Evolutionary conservation across 2,329 filamentous ascomycete genomes (phyloP).

Genomic region (Cladosporium halotolerans): DNA sequence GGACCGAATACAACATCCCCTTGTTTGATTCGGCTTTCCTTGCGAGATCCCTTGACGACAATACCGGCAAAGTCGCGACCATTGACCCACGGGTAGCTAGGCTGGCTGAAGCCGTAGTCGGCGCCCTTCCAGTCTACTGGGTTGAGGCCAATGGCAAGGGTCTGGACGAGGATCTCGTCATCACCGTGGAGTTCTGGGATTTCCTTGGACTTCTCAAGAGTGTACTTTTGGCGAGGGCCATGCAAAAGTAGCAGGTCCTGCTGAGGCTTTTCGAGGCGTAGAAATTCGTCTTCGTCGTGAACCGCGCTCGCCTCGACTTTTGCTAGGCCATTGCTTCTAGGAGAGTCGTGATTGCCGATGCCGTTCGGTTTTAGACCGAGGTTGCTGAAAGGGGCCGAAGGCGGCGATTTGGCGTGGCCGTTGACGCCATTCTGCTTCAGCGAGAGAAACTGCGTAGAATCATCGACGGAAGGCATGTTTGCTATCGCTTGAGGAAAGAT

Average conservation of each 20-base stretch:
- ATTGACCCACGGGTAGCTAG: slow-evolving; percentile 60
- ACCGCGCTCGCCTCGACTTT: neutral
- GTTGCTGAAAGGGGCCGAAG: slow-evolving; percentile 2
- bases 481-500: neutral
- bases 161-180: slow-evolving; percentile 57
- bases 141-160: slow-evolving; percentile 62
- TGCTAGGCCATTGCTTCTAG: neutral
- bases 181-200: slow-evolving; percentile 30
- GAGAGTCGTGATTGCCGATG: neutral
- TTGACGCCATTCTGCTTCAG: slow-evolving; percentile 5
- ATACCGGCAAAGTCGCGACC: slow-evolving; percentile 64
- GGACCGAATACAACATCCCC: slow-evolving; percentile 59
- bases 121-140: slow-evolving; percentile 69
- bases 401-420: neutral
- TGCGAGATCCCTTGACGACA: slow-evolving; percentile 46
- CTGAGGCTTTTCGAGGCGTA: slow-evolving; percentile 26
- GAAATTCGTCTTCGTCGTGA: slow-evolving; percentile 24
- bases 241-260: slow-evolving; percentile 32
- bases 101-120: slow-evolving; percentile 65
- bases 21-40: slow-evolving; percentile 45
- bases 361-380: neutral
- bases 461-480: slow-evolving; percentile 7
- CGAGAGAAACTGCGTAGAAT: slow-evolving; percentile 6
- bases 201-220: slow-evolving; percentile 24
- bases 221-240: slow-evolving; percentile 31